These are phyloP conservation scores for Phaeomoniella chlamydospora DNA, from an alignment of 2,329 filamentous ascomycete genomes.

Conservation along the genomic window DNA sequence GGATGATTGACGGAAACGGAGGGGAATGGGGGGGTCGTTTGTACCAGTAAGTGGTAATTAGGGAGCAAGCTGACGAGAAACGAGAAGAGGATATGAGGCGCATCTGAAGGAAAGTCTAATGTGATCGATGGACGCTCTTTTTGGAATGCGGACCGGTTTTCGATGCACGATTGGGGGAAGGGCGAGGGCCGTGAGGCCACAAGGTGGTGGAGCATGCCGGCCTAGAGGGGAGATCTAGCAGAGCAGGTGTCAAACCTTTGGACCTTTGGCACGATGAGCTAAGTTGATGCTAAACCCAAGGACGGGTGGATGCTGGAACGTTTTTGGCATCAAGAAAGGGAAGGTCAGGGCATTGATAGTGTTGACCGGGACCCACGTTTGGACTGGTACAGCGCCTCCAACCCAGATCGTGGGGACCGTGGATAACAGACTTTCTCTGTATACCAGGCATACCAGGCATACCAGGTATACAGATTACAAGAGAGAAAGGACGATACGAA, in stretches of 20 bases:
- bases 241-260: neutral
- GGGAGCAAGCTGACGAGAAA: neutral
- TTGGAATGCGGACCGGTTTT: neutral
- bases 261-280: neutral
- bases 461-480: no score
- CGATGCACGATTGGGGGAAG: neutral
- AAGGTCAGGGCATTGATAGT: neutral
- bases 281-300: neutral
- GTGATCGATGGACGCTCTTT: neutral
- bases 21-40: neutral
- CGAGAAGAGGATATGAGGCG: neutral
- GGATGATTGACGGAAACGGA: neutral
- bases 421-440: no score
- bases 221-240: neutral
- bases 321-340: neutral
- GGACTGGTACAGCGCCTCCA: neutral
- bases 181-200: neutral
- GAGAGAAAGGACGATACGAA: no score
- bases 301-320: neutral
- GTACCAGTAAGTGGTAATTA: neutral
- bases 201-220: neutral
- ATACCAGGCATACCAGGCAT: no score
- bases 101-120: neutral
- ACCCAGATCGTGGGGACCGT: neutral
- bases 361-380: neutral